Conservation (phyloP, 2,329 filamentous ascomycete species). For the Trichoderma oligosporum region DNA sequence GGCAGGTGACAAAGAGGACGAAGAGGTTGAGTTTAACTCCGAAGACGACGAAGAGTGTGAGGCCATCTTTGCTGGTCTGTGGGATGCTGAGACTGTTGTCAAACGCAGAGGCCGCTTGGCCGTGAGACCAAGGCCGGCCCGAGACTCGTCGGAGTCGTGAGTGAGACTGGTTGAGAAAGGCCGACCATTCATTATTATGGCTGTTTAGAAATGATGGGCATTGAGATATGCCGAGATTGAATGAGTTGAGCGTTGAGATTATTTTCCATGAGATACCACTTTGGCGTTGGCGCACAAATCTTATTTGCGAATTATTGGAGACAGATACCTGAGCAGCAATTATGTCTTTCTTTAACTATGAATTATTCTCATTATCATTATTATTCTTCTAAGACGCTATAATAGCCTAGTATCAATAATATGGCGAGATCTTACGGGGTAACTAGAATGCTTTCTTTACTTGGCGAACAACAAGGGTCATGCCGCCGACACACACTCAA, state of each 20-base stretch:
- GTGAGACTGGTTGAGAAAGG: not conserved
- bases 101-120: slow-evolving; percentile 43
- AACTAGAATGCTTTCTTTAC: no score
- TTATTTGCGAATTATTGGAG: not conserved
- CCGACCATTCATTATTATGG: not conserved
- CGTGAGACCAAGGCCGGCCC: slow-evolving; percentile 26
- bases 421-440: not conserved
- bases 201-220: not conserved
- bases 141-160: not conserved
- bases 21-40: slow-evolving; percentile 16
- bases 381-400: not conserved
- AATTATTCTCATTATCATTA: not conserved
- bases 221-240: not conserved
- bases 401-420: not conserved
- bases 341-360: not conserved
- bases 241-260: not conserved
- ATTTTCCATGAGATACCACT: slow-evolving; percentile 5
- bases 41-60: slow-evolving; percentile 59
- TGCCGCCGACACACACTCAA: no score
- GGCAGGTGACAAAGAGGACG: not conserved
- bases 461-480: no score
- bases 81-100: slow-evolving; percentile 53
- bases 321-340: not conserved
- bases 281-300: not conserved
- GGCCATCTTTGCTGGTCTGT: slow-evolving; percentile 59